Evolutionary conservation across 2,329 filamentous ascomycete species (phyloP).

Genomic region (Apiospora aurea): DNA sequence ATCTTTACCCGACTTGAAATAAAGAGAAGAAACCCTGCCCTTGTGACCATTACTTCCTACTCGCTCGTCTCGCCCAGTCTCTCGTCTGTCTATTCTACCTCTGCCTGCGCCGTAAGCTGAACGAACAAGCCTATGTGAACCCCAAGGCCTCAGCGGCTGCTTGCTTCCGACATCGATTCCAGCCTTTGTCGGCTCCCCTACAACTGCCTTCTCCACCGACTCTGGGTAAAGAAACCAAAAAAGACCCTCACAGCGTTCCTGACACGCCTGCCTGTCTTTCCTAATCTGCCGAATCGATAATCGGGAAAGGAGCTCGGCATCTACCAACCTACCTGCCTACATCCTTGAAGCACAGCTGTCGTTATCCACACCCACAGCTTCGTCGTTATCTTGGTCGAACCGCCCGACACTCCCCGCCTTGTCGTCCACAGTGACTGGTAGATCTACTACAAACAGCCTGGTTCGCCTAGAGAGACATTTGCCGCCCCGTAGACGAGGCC

Average conservation of each 20-base stretch:
- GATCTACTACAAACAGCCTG: background rate
- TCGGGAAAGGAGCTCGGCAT: conserved; percentile 1
- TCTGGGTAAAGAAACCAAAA: background rate
- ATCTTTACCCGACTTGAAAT: background rate
- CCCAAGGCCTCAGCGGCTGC: background rate
- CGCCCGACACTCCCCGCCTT: background rate
- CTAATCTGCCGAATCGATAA: background rate
- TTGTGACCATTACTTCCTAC: conserved; percentile 3
- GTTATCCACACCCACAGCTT: background rate
- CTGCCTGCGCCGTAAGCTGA: conserved; percentile 10
- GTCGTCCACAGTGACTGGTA: conserved; percentile 8
- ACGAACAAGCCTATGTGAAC: conserved; percentile 5
- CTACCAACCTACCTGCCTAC: background rate
- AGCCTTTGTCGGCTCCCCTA: conserved; percentile 9
- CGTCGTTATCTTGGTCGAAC: background rate
- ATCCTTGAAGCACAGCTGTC: background rate
- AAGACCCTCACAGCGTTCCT: background rate
- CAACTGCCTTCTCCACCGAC: background rate
- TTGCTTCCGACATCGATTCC: background rate
- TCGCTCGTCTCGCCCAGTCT: background rate
- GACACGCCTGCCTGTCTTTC: background rate
- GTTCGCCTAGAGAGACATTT: background rate
- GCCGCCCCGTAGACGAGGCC: background rate
- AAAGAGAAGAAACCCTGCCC: background rate
- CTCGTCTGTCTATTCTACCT: background rate